Evolutionary conservation across 2,329 filamentous ascomycete species (phyloP).

Genomic region (Claviceps cyperi): DNA sequence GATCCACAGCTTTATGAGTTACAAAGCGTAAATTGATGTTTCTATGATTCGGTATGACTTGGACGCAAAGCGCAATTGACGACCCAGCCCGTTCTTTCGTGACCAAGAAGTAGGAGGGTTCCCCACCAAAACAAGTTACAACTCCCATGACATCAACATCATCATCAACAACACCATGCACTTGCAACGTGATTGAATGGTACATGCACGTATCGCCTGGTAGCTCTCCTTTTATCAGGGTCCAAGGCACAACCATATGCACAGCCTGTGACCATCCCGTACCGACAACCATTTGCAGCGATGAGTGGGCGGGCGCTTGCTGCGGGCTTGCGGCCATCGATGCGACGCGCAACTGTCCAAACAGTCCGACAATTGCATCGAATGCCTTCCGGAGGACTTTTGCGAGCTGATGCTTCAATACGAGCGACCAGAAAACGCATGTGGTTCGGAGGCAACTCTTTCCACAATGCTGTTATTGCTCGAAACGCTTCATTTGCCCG

Average conservation of each 20-base stretch:
- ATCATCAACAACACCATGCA: background rate
- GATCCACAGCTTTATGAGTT: no score
- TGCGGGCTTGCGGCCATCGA: conserved; percentile 53
- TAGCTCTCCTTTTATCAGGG: background rate
- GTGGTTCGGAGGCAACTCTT: conserved; percentile 69
- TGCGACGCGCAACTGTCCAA: conserved; percentile 43
- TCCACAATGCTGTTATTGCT: conserved; percentile 62
- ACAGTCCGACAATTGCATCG: conserved; percentile 50
- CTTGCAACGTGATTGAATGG: background rate
- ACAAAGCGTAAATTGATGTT: no score
- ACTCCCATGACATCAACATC: background rate
- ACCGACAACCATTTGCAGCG: conserved; percentile 3
- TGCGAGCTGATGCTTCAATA: conserved; percentile 49
- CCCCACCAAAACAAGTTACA: background rate
- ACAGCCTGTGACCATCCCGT: background rate
- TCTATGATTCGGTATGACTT: no score
- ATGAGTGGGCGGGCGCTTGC: conserved; percentile 38
- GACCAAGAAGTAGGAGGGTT: no score
- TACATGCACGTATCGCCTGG: background rate
- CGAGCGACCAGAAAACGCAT: conserved; percentile 47
- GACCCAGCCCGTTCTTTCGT: no score
- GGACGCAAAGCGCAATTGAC: no score
- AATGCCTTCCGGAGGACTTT: conserved; percentile 52
- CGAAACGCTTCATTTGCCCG: conserved; percentile 51
- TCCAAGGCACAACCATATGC: background rate